Percentiles rank a stretch among this genome's conserved stretches.
These are phyloP conservation scores for Apiotrichum siamense DNA, from an alignment of 1,284 basidiomycete species.

Conservation along the genomic window DNA sequence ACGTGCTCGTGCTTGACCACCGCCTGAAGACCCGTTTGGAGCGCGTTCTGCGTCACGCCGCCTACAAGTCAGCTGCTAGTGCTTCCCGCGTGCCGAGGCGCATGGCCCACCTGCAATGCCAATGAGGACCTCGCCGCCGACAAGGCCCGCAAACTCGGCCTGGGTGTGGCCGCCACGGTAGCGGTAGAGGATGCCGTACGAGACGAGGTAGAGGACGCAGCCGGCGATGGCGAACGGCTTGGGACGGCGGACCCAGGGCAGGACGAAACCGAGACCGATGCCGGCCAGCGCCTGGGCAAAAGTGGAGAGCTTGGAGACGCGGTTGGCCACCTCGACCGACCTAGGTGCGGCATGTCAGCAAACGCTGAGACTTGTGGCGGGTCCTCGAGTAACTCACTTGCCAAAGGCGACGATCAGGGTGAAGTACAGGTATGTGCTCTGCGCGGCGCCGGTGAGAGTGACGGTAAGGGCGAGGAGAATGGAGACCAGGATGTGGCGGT, in stretches of 20 bases:
- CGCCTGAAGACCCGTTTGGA: constrained; percentile 43
- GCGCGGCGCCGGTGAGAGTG: constrained; percentile 40
- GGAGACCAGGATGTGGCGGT: constrained; percentile 41
- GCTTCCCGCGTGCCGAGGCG: too few species aligned
- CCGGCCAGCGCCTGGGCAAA: constrained; percentile 46
- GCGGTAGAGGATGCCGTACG: constrained; percentile 45
- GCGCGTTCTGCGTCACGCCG: constrained; percentile 40
- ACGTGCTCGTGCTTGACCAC: constrained; percentile 40
- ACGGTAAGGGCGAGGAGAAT: constrained; percentile 34
- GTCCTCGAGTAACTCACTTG: too few species aligned
- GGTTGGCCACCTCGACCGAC: constrained; percentile 27
- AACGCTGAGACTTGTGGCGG: too few species aligned
- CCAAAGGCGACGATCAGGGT: constrained; percentile 42
- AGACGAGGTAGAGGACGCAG: constrained; percentile 26
- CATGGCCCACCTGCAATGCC: constrained; percentile 21
- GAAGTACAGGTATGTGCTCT: constrained; percentile 40
- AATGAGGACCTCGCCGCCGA: constrained; percentile 45
- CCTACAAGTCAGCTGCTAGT: constrained; percentile 12
- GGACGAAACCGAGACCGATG: constrained; percentile 39
- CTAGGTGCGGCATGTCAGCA: too few species aligned
- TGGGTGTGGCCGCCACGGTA: constrained; percentile 38
- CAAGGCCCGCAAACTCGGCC: constrained; percentile 27
- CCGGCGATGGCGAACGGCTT: constrained; percentile 46
- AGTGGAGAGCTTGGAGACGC: constrained; percentile 42
- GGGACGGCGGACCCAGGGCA: constrained; percentile 41